Base-by-base conservation (phyloP, 345 rosid species). In the Salix suchowensis region DNA sequence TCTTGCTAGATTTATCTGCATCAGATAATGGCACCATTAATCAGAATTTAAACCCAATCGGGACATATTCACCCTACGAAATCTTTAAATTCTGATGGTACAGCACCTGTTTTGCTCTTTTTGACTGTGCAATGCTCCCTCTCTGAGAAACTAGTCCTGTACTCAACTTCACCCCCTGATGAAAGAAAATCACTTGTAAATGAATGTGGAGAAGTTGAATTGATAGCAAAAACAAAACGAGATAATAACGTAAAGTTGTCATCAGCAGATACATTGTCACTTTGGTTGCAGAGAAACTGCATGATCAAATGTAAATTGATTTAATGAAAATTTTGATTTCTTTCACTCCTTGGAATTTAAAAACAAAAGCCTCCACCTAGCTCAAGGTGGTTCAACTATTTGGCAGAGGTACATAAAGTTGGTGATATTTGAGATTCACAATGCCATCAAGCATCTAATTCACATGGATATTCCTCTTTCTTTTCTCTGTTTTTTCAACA, bases 41-140 rank as follows among this genome's bases (percentile, higher is more conserved):
- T 80, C 36, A 4, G 36, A 46, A 26, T n/a, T 21, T 62, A 50
- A 65, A 62, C 42, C 61, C 32, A 84, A 55, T 8, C 1, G 11
- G 72, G 16, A 69, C 66, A 67, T 52, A 32, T 44, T 72, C 71
- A 48, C n/a, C 44, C 15, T 46, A 65, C 65, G 40, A 58, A 34
- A 64, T 14, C 23, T 30, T 52, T 44, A 37, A 28, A 50, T 39
- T 21, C 15, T 32, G 30, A 48, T 74, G 36, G 28, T 73, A 73
- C 4, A 19, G 52, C 71, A 96, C 99, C 99, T 86, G 92, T 89
- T 89, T 92, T 93, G 84, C 84, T 93, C 86, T 91, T 93, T 87
- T 96, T 93, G 82, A 88, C 76, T 67, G 93, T 88, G 86, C 84
- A 88, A 6, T 95, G 87, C 76, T 92, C 94, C 67, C 89, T 91